These are phyloP conservation scores for Lactifluus volemus DNA, from an alignment of 768 basidiomycete species.

Conservation along the genomic window DNA sequence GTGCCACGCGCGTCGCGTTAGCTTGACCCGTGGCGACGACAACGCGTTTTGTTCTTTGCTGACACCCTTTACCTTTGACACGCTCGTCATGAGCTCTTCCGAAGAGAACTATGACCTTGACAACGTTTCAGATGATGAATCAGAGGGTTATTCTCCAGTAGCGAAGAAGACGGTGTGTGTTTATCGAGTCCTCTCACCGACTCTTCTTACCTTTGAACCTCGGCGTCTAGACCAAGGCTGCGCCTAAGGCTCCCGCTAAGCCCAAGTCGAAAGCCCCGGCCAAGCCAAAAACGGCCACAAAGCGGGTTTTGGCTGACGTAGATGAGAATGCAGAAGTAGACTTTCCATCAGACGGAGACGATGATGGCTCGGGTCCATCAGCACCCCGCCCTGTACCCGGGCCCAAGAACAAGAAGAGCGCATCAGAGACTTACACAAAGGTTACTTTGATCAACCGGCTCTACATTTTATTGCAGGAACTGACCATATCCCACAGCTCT, in stretches of 20 bases:
- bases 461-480: neutral
- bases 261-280: conserved; percentile 36
- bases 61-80: neutral
- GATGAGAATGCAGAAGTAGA: conserved; percentile 49
- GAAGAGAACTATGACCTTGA: conserved; percentile 64
- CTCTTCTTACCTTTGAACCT: conserved; percentile 2
- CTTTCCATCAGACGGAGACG: conserved; percentile 34
- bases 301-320: conserved; percentile 61
- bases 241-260: conserved; percentile 37
- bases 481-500: conserved; percentile 46
- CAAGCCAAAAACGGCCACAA: conserved; percentile 45
- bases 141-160: conserved; percentile 54
- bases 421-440: conserved; percentile 87
- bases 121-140: conserved; percentile 51
- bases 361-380: conserved; percentile 26
- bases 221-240: conserved; percentile 34
- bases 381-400: conserved; percentile 22
- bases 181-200: conserved; percentile 19
- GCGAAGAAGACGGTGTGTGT: conserved; percentile 39
- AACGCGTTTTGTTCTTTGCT: too few relatives aligned
- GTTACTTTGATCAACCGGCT: conserved; percentile 29
- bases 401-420: conserved; percentile 69
- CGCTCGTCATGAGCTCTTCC: conserved; percentile 55
- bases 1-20: too few relatives aligned
- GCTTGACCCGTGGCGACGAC: too few relatives aligned